Base-by-base conservation (phyloP, 202 grass and related monocot genomes). In the Bolboschoenoplectus hybrid region DNA sequence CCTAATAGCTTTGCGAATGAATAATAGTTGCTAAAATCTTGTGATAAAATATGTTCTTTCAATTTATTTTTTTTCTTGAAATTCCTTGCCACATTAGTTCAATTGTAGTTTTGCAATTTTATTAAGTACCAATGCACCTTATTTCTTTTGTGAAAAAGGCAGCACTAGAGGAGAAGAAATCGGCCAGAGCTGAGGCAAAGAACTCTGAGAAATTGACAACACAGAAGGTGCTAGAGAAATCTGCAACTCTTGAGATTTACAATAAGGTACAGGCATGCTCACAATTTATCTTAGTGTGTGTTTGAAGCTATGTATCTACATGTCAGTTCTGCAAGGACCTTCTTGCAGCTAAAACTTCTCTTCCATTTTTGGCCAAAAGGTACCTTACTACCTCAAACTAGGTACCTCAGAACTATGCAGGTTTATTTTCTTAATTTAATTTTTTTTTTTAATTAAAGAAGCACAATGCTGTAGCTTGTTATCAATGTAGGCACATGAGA, bases 161-260 rank as follows among this genome's bases (percentile, higher is more conserved):
- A 50, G 89, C 84, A 16, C 74, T 97, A 46, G 95, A 95, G 76
- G 95, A 95, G 77, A 97, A 93, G 84, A 97, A 92, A 61, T 68
- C 80, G 44, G 66, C 58, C 56, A 90, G 84, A 86, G 74, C 83
- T 75, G 82, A 95, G 49, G 84, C 91, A 74, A 97, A 89, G 87
- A 94, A 88, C 19, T 64, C 73, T 3, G 90, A 92, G 86, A 97
- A 93, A 81, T 84, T 86, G 63, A 75, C 88, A 84, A 88, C 45
- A 60, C 93, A 92, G 41, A 92, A 84, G 67, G 84, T 88, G 56
- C 85, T 93, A 64, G 89, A 97, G 78, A 95, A 95, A 92, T 87
- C 82, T 69, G 26, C 63, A 64, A 85, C 70, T 80, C 64, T 92
- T 86, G 95, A 97, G 83, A 69, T 88, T 53, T 86, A 88, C 49